phyloP scores from a whole-genome alignment of 2,329 filamentous ascomycete species.

The Epichloe sylvatica region DNA sequence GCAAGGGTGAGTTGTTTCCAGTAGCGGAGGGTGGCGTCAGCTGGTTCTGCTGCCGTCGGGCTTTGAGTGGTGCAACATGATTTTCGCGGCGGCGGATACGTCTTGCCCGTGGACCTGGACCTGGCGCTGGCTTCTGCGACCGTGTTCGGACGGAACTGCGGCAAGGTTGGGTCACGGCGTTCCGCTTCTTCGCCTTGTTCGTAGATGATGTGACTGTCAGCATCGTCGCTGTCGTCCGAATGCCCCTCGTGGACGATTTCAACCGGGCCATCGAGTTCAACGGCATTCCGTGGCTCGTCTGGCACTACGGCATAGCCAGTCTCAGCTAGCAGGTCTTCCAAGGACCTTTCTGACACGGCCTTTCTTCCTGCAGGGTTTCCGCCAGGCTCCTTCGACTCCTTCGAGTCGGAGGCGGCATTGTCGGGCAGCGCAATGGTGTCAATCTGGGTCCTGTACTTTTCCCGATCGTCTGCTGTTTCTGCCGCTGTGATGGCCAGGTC shows the following conservation, averaged over 20 bases:
- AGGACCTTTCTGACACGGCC: slow-evolving; percentile 11
- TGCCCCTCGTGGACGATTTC: slow-evolving; percentile 13
- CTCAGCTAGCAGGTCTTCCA: slow-evolving; percentile 25
- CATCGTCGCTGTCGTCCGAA: neutral
- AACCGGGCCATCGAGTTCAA: slow-evolving; percentile 18
- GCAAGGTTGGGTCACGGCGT: slow-evolving; percentile 48
- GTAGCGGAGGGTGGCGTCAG: slow-evolving; percentile 22
- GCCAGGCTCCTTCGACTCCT: neutral
- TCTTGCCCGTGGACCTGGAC: neutral
- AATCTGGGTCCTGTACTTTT: slow-evolving; percentile 38
- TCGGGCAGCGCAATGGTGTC: slow-evolving; percentile 23
- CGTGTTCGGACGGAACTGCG: slow-evolving; percentile 52
- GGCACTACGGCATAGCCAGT: slow-evolving; percentile 32
- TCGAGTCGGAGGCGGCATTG: slow-evolving; percentile 2
- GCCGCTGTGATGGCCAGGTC: slow-evolving; percentile 57
- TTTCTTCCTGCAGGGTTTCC: neutral
- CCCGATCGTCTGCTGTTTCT: slow-evolving; percentile 46
- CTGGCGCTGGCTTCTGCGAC: slow-evolving; percentile 11
- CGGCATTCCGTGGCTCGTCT: slow-evolving; percentile 17
- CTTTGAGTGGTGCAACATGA: neutral
- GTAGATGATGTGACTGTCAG: no score
- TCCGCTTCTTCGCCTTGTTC: slow-evolving; percentile 7
- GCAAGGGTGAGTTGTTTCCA: slow-evolving; percentile 48
- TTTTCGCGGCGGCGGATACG: neutral
- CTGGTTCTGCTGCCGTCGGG: slow-evolving; percentile 7